Percentiles rank a stretch among this genome's conserved stretches.
These are phyloP conservation scores for Penium margaritaceum DNA, from an alignment of 139 green algal species.

Conservation along the genomic window DNA sequence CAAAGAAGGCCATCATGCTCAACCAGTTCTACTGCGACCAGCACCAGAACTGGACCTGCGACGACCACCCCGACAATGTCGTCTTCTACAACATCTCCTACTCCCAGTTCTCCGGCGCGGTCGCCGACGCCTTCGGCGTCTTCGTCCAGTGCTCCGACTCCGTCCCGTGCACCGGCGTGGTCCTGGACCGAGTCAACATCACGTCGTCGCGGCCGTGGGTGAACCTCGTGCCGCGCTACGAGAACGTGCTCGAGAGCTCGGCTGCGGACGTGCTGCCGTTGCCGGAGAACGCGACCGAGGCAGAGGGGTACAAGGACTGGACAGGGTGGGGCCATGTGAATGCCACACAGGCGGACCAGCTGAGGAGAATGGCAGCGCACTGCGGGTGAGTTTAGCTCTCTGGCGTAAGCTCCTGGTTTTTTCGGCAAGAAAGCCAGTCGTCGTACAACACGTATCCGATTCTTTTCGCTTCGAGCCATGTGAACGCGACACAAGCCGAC, in stretches of 20 bases:
- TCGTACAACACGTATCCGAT: too few relatives aligned
- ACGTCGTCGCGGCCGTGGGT: background rate
- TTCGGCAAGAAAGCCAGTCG: too few relatives aligned
- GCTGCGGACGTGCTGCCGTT: background rate
- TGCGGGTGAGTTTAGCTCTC: too few relatives aligned
- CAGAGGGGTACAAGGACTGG: too few relatives aligned
- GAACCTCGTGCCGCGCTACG: background rate
- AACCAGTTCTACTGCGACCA: conserved; percentile 5
- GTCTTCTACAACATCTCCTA: background rate
- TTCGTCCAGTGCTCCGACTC: background rate
- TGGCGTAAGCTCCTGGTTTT: too few relatives aligned
- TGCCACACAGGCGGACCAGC: too few relatives aligned
- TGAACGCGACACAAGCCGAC: too few relatives aligned
- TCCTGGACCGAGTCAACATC: background rate
- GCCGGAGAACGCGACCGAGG: too few relatives aligned
- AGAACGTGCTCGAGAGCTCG: background rate
- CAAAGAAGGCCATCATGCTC: conserved; percentile 8
- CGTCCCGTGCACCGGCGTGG: background rate
- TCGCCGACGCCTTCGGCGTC: background rate
- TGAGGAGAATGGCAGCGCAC: too few relatives aligned
- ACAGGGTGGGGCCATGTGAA: too few relatives aligned
- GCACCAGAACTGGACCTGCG: conserved; percentile 3
- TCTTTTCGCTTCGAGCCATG: too few relatives aligned
- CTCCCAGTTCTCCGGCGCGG: background rate
- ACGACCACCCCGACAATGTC: background rate